Conservation (phyloP, 345 rosid genomes). For the Hirschfeldia incana region DNA sequence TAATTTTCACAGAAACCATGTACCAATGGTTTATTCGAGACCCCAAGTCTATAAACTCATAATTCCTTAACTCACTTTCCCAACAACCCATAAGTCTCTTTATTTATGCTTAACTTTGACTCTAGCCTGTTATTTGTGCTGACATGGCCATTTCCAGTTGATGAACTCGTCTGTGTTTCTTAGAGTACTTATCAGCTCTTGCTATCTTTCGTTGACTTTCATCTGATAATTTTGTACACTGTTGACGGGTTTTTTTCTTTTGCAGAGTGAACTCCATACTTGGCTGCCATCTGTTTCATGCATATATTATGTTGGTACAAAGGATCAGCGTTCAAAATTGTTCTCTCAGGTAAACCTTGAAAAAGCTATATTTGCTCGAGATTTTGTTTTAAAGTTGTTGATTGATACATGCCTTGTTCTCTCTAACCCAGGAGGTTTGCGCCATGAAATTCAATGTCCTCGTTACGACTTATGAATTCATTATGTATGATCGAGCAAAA, state of each 20-base stretch:
- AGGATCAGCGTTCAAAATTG: conserved; percentile 91
- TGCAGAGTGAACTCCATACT: conserved; percentile 93
- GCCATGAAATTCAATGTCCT: conserved; percentile 98
- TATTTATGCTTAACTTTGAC: neutral
- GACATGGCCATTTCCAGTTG: conserved; percentile 21
- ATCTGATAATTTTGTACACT: conserved; percentile 1
- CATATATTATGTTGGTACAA: conserved; percentile 90
- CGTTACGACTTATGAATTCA: conserved; percentile 97
- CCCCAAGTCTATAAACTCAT: neutral
- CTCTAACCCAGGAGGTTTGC: conserved; percentile 70
- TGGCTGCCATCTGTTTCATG: conserved; percentile 99
- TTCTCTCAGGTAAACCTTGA: conserved; percentile 77
- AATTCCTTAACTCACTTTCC: neutral
- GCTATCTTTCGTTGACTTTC: conserved; percentile 3
- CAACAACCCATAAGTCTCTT: conserved; percentile 1
- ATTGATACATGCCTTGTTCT: conserved; percentile 25
- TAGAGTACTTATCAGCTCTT: conserved; percentile 7
- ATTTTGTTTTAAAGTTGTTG: conserved; percentile 28
- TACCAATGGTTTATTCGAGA: neutral
- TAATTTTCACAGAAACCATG: neutral
- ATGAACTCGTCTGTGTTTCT: conserved; percentile 16
- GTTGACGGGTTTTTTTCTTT: conserved; percentile 3
- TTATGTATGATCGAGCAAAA: conserved; percentile 98
- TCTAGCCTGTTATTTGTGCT: conserved; percentile 22
- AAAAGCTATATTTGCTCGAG: conserved; percentile 8